Conservation (phyloP, 768 basidiomycete genomes). For the Saitozyma podzolica region DNA sequence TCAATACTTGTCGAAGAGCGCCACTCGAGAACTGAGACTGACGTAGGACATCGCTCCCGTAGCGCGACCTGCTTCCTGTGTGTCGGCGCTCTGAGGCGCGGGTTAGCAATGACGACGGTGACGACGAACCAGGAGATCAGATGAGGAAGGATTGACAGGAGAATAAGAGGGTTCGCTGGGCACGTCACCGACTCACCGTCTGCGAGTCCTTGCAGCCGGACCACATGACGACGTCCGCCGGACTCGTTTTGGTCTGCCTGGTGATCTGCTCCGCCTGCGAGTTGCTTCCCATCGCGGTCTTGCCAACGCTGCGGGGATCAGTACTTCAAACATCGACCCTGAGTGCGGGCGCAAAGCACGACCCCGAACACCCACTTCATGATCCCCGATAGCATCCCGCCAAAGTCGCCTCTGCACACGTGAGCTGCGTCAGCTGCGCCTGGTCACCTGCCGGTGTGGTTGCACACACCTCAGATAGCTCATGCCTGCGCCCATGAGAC, state of each 20-base stretch:
- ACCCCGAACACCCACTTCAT: slow-evolving; percentile 54
- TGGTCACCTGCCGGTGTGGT: background rate
- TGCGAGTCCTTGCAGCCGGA: slow-evolving; percentile 57
- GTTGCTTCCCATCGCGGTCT: slow-evolving; percentile 67
- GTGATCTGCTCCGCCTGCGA: slow-evolving; percentile 65
- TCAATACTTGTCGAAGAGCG: background rate
- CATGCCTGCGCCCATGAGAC: slow-evolving; percentile 72
- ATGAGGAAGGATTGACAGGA: too few species aligned
- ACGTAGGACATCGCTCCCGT: slow-evolving; percentile 59
- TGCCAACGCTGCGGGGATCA: slow-evolving; percentile 57
- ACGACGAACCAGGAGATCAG: too few species aligned
- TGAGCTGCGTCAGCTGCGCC: slow-evolving; percentile 1
- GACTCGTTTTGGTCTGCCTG: slow-evolving; percentile 66
- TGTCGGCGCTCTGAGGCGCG: slow-evolving; percentile 52
- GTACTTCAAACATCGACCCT: background rate
- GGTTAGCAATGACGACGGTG: too few species aligned
- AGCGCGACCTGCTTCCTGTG: slow-evolving; percentile 55
- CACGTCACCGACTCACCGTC: slow-evolving; percentile 46
- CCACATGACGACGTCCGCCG: slow-evolving; percentile 69
- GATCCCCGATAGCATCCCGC: slow-evolving; percentile 72
- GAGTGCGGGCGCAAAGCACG: too few species aligned
- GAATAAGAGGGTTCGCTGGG: too few species aligned
- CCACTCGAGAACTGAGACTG: slow-evolving; percentile 6
- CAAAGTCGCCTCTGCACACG: slow-evolving; percentile 67
- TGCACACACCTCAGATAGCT: slow-evolving; percentile 59